Evolutionary conservation across 1,284 basidiomycete species (phyloP).

Genomic region (Leccinum huronense): DNA sequence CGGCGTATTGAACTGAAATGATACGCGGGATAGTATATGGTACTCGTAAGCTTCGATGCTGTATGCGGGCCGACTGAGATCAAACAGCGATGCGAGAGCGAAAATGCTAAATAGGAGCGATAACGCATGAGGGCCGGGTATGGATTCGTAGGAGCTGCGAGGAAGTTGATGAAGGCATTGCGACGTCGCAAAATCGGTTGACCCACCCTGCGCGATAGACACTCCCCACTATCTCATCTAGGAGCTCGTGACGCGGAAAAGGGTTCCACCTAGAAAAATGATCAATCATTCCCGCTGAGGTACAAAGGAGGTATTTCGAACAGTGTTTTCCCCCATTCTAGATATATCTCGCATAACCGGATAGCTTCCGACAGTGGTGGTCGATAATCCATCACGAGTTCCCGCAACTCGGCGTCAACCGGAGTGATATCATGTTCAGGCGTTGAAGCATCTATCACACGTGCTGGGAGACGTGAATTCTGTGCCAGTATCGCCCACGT

Average conservation of each 20-base stretch:
- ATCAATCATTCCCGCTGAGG: constrained; percentile 10
- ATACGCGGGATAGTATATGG: constrained; percentile 52
- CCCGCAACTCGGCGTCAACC: constrained; percentile 35
- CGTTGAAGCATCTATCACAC: constrained; percentile 33
- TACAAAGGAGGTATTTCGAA: constrained; percentile 25
- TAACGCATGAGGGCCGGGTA: constrained; percentile 44
- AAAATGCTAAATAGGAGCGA: constrained; percentile 57
- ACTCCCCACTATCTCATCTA: constrained; percentile 47
- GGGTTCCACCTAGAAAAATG: constrained; percentile 36
- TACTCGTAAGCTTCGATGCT: constrained; percentile 56
- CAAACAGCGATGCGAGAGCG: constrained; percentile 51
- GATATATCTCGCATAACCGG: constrained; percentile 53
- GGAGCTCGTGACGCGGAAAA: constrained; percentile 43
- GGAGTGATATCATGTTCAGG: constrained; percentile 36
- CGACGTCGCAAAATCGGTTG: constrained; percentile 11
- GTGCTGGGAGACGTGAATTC: constrained; percentile 36
- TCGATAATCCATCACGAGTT: constrained; percentile 43
- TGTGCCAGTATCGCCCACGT: constrained; percentile 20
- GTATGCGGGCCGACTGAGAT: constrained; percentile 43
- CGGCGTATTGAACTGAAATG: constrained; percentile 48
- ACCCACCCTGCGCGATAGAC: constrained; percentile 49
- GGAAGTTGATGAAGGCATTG: constrained; percentile 11
- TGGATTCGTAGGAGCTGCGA: constrained; percentile 36
- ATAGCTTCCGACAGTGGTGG: constrained; percentile 55
- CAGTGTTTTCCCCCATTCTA: constrained; percentile 53